phyloP scores from a whole-genome alignment of 2,329 filamentous ascomycete species.

The Bipolaris victoriae region DNA sequence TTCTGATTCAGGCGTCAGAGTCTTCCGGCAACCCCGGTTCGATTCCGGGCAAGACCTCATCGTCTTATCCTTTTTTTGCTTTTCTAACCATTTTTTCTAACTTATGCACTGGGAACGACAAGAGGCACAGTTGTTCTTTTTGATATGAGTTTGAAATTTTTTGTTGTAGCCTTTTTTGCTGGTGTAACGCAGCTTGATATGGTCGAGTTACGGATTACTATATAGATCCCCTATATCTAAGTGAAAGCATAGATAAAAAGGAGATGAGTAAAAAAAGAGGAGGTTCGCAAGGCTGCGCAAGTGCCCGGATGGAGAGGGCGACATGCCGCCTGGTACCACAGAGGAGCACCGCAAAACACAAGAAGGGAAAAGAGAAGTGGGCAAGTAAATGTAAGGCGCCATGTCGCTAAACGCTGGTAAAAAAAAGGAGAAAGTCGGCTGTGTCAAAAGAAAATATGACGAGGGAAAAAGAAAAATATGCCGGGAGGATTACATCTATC shows the following conservation, averaged over 20 bases:
- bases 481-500: background rate
- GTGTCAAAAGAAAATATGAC: constrained; percentile 15
- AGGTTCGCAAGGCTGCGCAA: constrained; percentile 1
- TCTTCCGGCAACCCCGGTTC: constrained; percentile 36
- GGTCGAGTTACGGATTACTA: background rate
- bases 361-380: background rate
- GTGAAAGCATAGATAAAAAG: background rate
- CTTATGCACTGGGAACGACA: too few relatives aligned
- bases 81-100: too few relatives aligned
- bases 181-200: too few relatives aligned
- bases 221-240: background rate
- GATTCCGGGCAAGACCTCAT: constrained; percentile 31
- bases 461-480: background rate
- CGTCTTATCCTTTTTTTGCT: background rate
- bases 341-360: constrained; percentile 12
- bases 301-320: background rate
- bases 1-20: constrained; percentile 26
- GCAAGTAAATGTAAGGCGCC: background rate
- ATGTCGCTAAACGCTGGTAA: background rate
- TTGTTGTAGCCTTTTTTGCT: too few relatives aligned
- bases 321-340: constrained; percentile 46
- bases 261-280: background rate
- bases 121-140: too few relatives aligned
- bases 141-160: too few relatives aligned
- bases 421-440: constrained; percentile 11